Evolutionary conservation across 228 moss, liverwort and hornwort genomes (phyloP), one percentile per base, ranked within the genome.

Genomic region (Sphagnum fallax): DNA sequence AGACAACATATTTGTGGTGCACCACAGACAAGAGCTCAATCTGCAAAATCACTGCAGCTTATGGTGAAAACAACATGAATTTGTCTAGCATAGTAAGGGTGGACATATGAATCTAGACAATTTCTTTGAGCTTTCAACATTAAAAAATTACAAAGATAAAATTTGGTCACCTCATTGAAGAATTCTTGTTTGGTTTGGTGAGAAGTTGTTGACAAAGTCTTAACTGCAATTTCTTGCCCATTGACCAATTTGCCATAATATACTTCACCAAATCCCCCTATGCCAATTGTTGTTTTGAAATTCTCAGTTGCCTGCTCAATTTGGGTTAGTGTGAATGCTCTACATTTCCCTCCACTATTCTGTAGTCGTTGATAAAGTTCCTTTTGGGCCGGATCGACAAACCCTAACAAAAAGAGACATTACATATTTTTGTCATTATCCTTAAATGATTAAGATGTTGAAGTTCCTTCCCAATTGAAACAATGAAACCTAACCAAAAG

Each of bases 1-100:
- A 82, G 32, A 91, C 88, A 48, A 91, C 69, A 49, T 82, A 82
- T 71, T 84, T 88, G 79, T 88, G 91, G 74, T 91, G 88, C 62
- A 88, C 88, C 73, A 77, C 76, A 60, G 88, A 91, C 2, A 91
- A 75, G 14, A 91, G 79, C 73, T 82, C 81, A n/a, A 91, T 78
- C 89, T 89, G 76, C 63, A 69, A 32, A 69, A n/a, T 32, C 16
- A 4, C 66, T 5, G 64, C 16, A 51, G 58, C 6, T 32, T 16
- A 32, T 32, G 13, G 50, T 63, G n/a, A 55, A 4, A 1, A 9
- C 16, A 57, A 1, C 5, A 10, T 58, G 7, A 64, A 32, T 32
- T 8, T 51, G 16, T 0, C 60, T 12, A 62, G 50, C 49, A 16
- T n/a, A 47, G 32, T 50, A 67, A 15, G 48, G 6, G 5, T 52